Evolutionary conservation across 257 asterid species (phyloP).

Genomic region (Scutellaria barbata): DNA sequence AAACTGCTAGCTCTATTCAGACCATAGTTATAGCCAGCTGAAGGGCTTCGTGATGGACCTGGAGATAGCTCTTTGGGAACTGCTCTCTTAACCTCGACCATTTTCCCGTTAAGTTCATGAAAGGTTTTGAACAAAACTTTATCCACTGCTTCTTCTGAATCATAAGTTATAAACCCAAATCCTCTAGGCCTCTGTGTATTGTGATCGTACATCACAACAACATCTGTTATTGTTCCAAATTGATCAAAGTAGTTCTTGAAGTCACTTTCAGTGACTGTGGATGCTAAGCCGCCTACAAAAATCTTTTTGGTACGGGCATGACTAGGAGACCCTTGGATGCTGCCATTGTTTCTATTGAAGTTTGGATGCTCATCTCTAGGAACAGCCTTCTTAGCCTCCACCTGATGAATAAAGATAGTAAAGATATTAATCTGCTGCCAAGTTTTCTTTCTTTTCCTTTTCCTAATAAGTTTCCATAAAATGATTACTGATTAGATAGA

Average conservation of each 20-base stretch:
- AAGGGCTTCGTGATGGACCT: constrained; percentile 41
- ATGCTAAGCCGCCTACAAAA: constrained; percentile 57
- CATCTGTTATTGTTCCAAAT: constrained; percentile 54
- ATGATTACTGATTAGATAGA: no score
- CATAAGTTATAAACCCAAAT: constrained; percentile 54
- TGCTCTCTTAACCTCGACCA: constrained; percentile 61
- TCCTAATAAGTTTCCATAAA: no score
- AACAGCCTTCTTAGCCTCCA: constrained; percentile 61
- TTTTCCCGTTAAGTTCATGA: constrained; percentile 58
- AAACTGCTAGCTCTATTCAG: constrained; percentile 53
- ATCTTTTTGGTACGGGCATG: constrained; percentile 55
- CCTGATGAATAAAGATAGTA: constrained; percentile 38
- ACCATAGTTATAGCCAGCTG: constrained; percentile 50
- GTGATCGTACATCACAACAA: constrained; percentile 60
- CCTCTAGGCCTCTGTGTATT: constrained; percentile 65
- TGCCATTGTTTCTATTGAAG: constrained; percentile 42
- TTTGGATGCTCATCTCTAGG: constrained; percentile 55
- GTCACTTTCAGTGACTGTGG: constrained; percentile 52
- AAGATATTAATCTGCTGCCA: constrained; percentile 6
- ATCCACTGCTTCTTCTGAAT: constrained; percentile 60
- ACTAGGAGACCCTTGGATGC: constrained; percentile 50
- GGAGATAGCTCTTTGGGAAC: constrained; percentile 53
- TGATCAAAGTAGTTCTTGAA: constrained; percentile 53
- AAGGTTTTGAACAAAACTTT: constrained; percentile 48
- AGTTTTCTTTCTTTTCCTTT: not conserved